These are phyloP conservation scores for Aspergillus avenaceus DNA, from an alignment of 495 filamentous ascomycete species.

Conservation along the genomic window DNA sequence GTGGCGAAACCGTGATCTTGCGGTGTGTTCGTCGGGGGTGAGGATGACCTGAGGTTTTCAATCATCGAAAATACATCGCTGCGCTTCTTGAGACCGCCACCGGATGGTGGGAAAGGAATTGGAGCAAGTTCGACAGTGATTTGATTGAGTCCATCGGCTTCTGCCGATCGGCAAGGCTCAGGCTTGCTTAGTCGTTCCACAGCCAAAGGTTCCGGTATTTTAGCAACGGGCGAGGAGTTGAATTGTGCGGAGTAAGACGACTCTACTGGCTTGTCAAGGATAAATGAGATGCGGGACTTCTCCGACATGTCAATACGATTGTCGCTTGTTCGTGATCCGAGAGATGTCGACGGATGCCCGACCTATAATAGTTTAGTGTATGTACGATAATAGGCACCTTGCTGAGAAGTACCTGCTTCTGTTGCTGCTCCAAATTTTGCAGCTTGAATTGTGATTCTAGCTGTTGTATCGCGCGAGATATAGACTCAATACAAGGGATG, in stretches of 20 bases:
- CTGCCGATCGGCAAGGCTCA: conserved; percentile 7
- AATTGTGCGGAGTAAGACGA: conserved; percentile 5
- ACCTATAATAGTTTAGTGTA: not conserved
- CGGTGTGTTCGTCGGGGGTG: conserved; percentile 31
- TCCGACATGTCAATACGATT: conserved; percentile 3
- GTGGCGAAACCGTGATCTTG: conserved; percentile 35
- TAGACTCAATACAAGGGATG: conserved; percentile 41
- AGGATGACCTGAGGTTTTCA: conserved; percentile 61
- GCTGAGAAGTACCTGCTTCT: conserved; percentile 10
- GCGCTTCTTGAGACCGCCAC: conserved; percentile 50
- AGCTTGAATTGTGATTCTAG: conserved; percentile 47
- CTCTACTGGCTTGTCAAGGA: conserved; percentile 12
- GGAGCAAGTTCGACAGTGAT: not conserved
- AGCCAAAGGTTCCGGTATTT: conserved; percentile 1
- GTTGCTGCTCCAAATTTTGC: conserved; percentile 21
- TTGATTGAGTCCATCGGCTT: conserved; percentile 1
- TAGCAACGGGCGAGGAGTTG: conserved; percentile 27
- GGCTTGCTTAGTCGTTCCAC: conserved; percentile 13
- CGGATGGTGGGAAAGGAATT: not conserved
- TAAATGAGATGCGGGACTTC: conserved; percentile 14
- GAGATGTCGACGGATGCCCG: not conserved
- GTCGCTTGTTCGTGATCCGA: conserved; percentile 10
- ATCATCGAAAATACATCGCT: conserved; percentile 65
- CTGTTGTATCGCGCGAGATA: conserved; percentile 45
- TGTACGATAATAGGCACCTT: not conserved